Evolutionary conservation across 768 basidiomycete genomes (phyloP), one percentile per base, ranked within the genome.

Genomic region (Psilocybe cubensis): DNA sequence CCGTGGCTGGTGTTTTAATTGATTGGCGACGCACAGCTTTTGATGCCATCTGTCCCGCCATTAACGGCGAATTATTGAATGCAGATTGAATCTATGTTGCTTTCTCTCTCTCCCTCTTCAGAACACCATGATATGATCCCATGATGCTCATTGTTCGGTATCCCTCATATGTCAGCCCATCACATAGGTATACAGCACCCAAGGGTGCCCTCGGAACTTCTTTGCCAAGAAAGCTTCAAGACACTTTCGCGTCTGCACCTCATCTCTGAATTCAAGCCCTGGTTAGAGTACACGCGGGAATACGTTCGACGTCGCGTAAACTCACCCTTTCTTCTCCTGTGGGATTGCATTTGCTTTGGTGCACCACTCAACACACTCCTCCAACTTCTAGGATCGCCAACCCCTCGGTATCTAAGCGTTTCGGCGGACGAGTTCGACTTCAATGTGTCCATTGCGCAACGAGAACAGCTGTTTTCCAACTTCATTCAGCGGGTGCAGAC

Each of bases 291-390:
- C 46, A 67, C 69, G 6, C 54, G 60, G 33, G 59, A 68, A 44
- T 63, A 74, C 54, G 59, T 70, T 24, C 60, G 64, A 44, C 31
- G 68, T 33, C 60, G 55, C 40, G 61, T 61, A 25, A 63, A 70
- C 20, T 70, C 71, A 20, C 64, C 75, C 3, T 60, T 71, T 27
- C 63, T 66, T 11, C 61, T 72, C 11, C 63, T 77, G 20, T 79
- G 73, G 71, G 69, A 73, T 33, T 75, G 74, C 48, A 68, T 77
- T 49, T 65, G 72, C 38, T 72, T 74, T 45, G 76, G 74, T 14
- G 74, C 69, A 12, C 71, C 76, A 2, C 66, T 76, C 11, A 65
- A 66, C 40, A 72, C 74, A 0, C 67, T 79, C 10, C 65, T 76
- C 27, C 70, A 73, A 45, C 69, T 77, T 20, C 63, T 77, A n/a